These are phyloP conservation scores for Agrocybe praecox DNA, from an alignment of 768 basidiomycete species.

Conservation along the genomic window DNA sequence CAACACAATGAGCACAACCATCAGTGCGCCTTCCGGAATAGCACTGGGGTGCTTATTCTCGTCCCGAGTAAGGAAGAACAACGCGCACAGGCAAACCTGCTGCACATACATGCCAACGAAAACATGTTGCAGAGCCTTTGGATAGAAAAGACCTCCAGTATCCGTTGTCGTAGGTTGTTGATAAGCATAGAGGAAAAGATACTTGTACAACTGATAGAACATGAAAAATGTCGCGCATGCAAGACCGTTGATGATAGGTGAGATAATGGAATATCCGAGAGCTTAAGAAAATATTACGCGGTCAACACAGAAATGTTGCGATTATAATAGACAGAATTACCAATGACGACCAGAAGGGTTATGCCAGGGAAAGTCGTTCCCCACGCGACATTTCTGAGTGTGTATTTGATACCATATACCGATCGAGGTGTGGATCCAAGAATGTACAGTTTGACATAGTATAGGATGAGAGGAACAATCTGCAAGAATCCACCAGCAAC, in stretches of 20 bases:
- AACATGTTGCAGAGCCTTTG: slow-evolving; percentile 89
- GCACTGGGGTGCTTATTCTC: slow-evolving; percentile 54
- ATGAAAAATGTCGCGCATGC: slow-evolving; percentile 80
- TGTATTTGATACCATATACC: slow-evolving; percentile 83
- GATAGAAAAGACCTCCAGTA: slow-evolving; percentile 95
- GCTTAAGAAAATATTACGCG: slow-evolving; percentile 34
- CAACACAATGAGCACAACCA: slow-evolving; percentile 81
- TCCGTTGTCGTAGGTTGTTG: slow-evolving; percentile 71
- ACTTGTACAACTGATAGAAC: slow-evolving; percentile 85
- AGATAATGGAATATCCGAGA: slow-evolving; percentile 84
- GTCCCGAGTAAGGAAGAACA: slow-evolving; percentile 88
- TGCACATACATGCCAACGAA: slow-evolving; percentile 95
- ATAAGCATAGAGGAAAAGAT: slow-evolving; percentile 80
- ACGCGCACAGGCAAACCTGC: slow-evolving; percentile 78
- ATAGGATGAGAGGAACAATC: slow-evolving; percentile 72
- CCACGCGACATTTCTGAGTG: slow-evolving; percentile 70
- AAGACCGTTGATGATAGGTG: slow-evolving; percentile 93
- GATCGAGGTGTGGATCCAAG: slow-evolving; percentile 89
- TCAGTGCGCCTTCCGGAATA: slow-evolving; percentile 75
- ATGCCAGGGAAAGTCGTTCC: slow-evolving; percentile 70
- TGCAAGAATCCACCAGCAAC: slow-evolving; percentile 82
- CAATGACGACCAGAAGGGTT: slow-evolving; percentile 83
- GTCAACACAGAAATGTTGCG: slow-evolving; percentile 1
- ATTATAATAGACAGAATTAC: slow-evolving; percentile 40
- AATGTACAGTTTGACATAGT: slow-evolving; percentile 89